phyloP scores from a whole-genome alignment of 2,329 filamentous ascomycete genomes.

The Trichophyton simii region DNA sequence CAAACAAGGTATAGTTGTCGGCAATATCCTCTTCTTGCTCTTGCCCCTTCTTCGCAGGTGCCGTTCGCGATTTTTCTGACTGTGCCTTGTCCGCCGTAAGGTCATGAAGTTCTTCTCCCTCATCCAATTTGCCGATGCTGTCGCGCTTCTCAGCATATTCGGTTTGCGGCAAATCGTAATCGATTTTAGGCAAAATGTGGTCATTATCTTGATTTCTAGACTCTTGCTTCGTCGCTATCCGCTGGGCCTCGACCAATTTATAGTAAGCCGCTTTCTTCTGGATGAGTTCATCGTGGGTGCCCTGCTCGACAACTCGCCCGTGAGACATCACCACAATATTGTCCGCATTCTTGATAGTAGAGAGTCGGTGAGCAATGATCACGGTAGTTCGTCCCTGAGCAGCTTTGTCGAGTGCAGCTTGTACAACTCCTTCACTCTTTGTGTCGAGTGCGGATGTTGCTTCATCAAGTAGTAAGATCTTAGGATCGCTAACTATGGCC shows the following conservation, averaged over 20 bases:
- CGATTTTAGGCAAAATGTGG: not conserved
- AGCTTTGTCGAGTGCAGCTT: conserved; percentile 64
- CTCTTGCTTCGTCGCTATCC: not conserved
- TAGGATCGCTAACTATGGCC: conserved; percentile 66
- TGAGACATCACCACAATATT: conserved; percentile 30
- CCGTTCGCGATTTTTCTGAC: not conserved
- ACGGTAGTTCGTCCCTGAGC: conserved; percentile 38
- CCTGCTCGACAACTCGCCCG: conserved; percentile 27
- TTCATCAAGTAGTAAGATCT: conserved; percentile 70
- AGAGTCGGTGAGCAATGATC: conserved; percentile 30
- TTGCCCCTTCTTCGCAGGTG: not conserved
- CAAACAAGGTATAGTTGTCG: not conserved
- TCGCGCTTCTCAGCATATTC: not conserved
- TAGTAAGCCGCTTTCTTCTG: conserved; percentile 1
- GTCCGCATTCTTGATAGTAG: conserved; percentile 28
- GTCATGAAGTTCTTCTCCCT: not conserved
- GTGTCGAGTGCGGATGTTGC: conserved; percentile 74
- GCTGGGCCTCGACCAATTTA: not conserved
- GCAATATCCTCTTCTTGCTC: not conserved
- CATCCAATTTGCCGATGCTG: not conserved
- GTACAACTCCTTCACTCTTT: conserved; percentile 69
- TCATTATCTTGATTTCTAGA: not conserved
- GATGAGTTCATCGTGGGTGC: conserved; percentile 24
- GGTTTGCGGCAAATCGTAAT: not conserved
- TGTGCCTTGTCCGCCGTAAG: not conserved